Conservation (phyloP, 2,329 filamentous ascomycete species). For the Xylariaceae sp. region DNA sequence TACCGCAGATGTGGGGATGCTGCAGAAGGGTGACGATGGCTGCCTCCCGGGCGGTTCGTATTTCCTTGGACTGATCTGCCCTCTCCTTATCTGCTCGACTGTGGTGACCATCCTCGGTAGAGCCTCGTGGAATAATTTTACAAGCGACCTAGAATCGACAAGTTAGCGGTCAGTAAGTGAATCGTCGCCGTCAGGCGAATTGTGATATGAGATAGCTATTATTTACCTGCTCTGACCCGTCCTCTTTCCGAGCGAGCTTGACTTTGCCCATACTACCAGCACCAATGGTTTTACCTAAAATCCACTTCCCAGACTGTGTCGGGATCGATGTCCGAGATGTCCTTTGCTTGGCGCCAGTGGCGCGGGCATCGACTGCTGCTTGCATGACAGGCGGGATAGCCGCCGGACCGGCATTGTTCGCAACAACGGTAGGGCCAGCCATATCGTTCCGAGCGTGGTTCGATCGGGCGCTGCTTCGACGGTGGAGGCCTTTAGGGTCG, state of each 20-base stretch:
- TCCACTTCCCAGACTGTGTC: slow-evolving; percentile 89
- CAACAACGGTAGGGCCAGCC: slow-evolving; percentile 52
- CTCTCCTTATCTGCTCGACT: slow-evolving; percentile 76
- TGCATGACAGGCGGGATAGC: slow-evolving; percentile 52
- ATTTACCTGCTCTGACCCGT: slow-evolving; percentile 85
- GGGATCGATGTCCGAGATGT: slow-evolving; percentile 80
- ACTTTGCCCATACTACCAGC: slow-evolving; percentile 99
- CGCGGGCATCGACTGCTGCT: slow-evolving; percentile 49
- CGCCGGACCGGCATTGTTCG: slow-evolving; percentile 57
- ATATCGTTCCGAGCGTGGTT: slow-evolving; percentile 48
- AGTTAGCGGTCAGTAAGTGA: slow-evolving; percentile 2
- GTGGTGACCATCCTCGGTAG: slow-evolving; percentile 80
- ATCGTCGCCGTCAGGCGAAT: neutral
- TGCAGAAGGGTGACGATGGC: slow-evolving; percentile 94
- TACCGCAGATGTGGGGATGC: slow-evolving; percentile 93
- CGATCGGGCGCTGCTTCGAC: slow-evolving; percentile 54
- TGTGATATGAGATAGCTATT: slow-evolving; percentile 6
- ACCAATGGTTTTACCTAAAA: slow-evolving; percentile 93
- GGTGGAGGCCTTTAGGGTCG: slow-evolving; percentile 52
- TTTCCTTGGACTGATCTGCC: slow-evolving; percentile 94
- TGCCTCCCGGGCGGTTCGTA: slow-evolving; percentile 90
- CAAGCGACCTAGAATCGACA: slow-evolving; percentile 73
- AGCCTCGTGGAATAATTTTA: slow-evolving; percentile 93
- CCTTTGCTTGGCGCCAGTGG: slow-evolving; percentile 52
- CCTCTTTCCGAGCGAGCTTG: slow-evolving; percentile 88